Conservation (phyloP, 1,139 yeast species). For the Protomyces pachydermus region DNA sequence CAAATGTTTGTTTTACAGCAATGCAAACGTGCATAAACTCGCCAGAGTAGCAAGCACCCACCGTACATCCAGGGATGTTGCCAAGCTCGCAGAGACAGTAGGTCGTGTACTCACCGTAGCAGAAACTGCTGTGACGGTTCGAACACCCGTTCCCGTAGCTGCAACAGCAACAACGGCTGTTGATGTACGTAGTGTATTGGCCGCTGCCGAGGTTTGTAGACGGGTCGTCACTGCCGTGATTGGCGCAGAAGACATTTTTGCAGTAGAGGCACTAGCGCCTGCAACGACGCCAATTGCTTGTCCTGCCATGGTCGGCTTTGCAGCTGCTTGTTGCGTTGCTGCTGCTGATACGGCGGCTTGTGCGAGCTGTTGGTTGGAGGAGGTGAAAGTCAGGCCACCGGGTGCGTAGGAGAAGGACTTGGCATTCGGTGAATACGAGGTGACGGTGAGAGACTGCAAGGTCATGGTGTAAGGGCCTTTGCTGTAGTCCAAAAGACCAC, state of each 20-base stretch:
- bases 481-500: constrained; percentile 65
- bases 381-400: constrained; percentile 6
- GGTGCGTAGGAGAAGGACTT: constrained; percentile 12
- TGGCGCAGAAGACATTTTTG: background rate
- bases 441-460: constrained; percentile 8
- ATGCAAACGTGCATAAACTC: background rate
- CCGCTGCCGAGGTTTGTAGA: background rate
- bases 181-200: background rate
- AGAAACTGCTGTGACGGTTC: background rate
- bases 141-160: background rate
- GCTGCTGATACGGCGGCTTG: background rate
- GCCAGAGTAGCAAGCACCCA: background rate
- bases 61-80: background rate
- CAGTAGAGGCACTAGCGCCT: background rate
- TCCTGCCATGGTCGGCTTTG: background rate
- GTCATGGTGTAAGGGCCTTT: constrained; percentile 25
- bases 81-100: background rate
- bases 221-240: background rate
- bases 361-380: background rate
- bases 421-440: constrained; percentile 13
- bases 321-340: background rate
- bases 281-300: background rate
- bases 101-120: background rate
- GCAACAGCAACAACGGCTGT: background rate
- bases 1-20: too few relatives aligned